Percentiles rank a stretch among this genome's conserved stretches.
Evolutionary conservation across 2,329 filamentous ascomycete genomes (phyloP).

Genomic region (Aspergillus sp.): DNA sequence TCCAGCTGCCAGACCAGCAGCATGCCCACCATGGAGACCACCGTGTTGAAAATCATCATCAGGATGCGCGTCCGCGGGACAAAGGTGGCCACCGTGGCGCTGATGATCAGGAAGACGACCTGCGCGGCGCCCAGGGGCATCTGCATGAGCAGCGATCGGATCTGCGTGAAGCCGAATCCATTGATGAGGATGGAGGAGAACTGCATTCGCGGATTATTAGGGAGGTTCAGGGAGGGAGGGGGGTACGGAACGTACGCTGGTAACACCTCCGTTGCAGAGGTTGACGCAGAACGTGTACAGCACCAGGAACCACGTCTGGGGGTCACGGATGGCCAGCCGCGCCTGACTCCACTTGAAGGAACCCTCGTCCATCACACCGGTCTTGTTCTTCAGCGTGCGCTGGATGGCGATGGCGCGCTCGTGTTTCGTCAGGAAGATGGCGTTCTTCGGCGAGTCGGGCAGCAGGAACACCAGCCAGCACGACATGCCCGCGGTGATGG

Average conservation of each 20-base stretch:
- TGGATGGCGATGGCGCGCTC: slow-evolving; percentile 51
- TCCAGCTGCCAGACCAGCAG: slow-evolving; percentile 32
- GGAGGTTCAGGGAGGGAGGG: neutral
- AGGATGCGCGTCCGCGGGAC: slow-evolving; percentile 27
- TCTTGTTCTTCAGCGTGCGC: slow-evolving; percentile 51
- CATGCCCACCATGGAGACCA: slow-evolving; percentile 31
- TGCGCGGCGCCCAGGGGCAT: slow-evolving; percentile 36
- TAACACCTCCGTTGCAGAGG: slow-evolving; percentile 34
- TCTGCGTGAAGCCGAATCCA: slow-evolving; percentile 39
- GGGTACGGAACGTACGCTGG: slow-evolving; percentile 19
- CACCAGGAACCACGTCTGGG: slow-evolving; percentile 33
- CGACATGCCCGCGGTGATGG: slow-evolving; percentile 23
- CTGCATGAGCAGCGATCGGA: slow-evolving; percentile 35
- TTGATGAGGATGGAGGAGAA: slow-evolving; percentile 36
- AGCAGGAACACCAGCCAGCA: slow-evolving; percentile 21
- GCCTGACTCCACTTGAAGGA: slow-evolving; percentile 45
- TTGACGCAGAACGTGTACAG: slow-evolving; percentile 33
- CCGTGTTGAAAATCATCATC: slow-evolving; percentile 34
- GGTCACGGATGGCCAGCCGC: slow-evolving; percentile 29
- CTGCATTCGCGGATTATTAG: slow-evolving; percentile 5
- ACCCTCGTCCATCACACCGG: slow-evolving; percentile 54
- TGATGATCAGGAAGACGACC: slow-evolving; percentile 32
- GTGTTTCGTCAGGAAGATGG: slow-evolving; percentile 41
- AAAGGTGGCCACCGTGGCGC: slow-evolving; percentile 26
- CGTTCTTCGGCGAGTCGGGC: slow-evolving; percentile 34